Conservation (phyloP, 1,139 yeast species). For the Geotrichum restrictum region DNA sequence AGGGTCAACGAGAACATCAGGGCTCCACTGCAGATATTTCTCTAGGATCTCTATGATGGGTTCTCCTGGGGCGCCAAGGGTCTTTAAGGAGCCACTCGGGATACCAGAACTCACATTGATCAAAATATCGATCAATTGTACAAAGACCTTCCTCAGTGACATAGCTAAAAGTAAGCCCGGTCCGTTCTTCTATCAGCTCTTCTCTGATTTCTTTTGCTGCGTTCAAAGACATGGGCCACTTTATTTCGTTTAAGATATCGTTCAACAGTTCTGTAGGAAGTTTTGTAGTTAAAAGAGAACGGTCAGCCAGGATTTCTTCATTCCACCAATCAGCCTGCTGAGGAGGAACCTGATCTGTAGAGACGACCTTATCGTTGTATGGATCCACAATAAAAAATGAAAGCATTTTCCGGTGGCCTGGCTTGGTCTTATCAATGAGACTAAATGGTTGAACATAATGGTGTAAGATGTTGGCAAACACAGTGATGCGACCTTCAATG, state of each 20-base stretch:
- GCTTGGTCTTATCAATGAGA: conserved; percentile 39
- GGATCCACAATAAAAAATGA: conserved; percentile 46
- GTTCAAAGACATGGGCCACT: conserved; percentile 20
- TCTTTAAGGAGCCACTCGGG: too few species aligned
- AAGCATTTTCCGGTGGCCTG: conserved; percentile 44
- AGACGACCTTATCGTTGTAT: conserved; percentile 34
- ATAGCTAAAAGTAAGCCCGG: too few species aligned
- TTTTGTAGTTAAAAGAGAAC: too few species aligned
- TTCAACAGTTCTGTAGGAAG: too few species aligned
- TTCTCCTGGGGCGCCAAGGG: too few species aligned
- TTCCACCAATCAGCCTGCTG: conserved; percentile 42
- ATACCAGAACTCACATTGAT: too few species aligned
- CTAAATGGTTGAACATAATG: conserved; percentile 45
- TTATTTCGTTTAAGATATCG: conserved; percentile 4
- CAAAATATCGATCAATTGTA: too few species aligned
- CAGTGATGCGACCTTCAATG: conserved; percentile 36
- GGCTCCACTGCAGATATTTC: too few species aligned
- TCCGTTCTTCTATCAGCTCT: conserved; percentile 41
- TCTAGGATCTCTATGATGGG: too few species aligned
- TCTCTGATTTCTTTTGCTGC: conserved; percentile 37
- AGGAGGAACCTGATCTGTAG: conserved; percentile 43
- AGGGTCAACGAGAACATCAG: too few species aligned
- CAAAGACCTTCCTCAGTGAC: too few species aligned
- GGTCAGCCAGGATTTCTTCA: too few species aligned
- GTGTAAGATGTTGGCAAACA: conserved; percentile 45